Evolutionary conservation across 257 asterid species (phyloP).

Genomic region (Lycium barbarum): DNA sequence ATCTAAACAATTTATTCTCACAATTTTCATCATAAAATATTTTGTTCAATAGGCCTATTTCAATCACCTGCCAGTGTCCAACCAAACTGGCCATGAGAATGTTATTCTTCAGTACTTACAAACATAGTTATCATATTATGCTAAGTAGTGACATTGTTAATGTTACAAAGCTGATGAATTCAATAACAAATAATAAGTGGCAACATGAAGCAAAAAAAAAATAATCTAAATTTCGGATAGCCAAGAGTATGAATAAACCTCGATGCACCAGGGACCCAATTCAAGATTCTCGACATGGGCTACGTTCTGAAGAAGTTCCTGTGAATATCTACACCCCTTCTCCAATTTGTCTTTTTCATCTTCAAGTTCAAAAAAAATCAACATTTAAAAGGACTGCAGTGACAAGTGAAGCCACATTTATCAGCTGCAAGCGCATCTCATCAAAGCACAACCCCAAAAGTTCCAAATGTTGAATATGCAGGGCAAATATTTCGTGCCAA

Average conservation of each 20-base stretch:
- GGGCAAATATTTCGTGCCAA: not conserved
- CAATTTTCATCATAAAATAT: not conserved
- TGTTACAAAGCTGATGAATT: not conserved
- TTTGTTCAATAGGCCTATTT: too few species aligned
- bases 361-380: too few species aligned
- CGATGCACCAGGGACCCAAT: not conserved
- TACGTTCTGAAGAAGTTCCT: not conserved
- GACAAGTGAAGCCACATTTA: not conserved
- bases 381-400: not conserved
- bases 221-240: not conserved
- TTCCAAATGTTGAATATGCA: not conserved
- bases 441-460: not conserved
- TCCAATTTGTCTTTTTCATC: not conserved
- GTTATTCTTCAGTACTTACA: not conserved
- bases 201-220: too few species aligned
- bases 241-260: not conserved
- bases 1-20: not conserved
- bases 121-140: not conserved
- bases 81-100: not conserved
- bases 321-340: not conserved
- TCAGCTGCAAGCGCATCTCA: not conserved
- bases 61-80: not conserved
- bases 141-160: not conserved
- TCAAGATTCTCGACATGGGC: not conserved
- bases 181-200: not conserved